phyloP scores from a whole-genome alignment of 306 rosid genomes.

The Inga leiocalycina region DNA sequence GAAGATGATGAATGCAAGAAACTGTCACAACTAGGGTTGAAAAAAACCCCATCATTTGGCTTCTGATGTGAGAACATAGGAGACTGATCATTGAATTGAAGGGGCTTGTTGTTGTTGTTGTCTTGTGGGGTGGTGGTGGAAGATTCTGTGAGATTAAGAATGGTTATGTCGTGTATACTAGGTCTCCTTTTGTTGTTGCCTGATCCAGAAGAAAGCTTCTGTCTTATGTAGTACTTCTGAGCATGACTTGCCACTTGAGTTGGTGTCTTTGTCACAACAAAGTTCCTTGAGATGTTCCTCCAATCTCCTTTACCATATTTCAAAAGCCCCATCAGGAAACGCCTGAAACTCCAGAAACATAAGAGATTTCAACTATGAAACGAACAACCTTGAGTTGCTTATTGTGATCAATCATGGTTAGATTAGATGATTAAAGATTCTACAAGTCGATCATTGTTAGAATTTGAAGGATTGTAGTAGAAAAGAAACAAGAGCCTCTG shows the following conservation, averaged over 20 bases:
- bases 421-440: constrained; percentile 1
- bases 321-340: constrained; percentile 82
- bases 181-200: constrained; percentile 89
- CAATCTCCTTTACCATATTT: constrained; percentile 94
- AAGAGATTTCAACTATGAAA: constrained; percentile 8
- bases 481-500: no score
- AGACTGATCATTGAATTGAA: constrained; percentile 40
- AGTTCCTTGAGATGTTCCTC: constrained; percentile 87
- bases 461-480: no score
- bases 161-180: constrained; percentile 93
- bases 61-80: constrained; percentile 40
- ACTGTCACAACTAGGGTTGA: constrained; percentile 47
- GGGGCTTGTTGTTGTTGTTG: constrained; percentile 41
- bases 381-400: constrained; percentile 1
- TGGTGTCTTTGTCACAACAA: constrained; percentile 67
- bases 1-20: constrained; percentile 51
- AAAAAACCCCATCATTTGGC: constrained; percentile 2
- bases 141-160: constrained; percentile 63
- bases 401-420: not conserved
- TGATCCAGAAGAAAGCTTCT: constrained; percentile 68
- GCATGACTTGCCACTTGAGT: constrained; percentile 62
- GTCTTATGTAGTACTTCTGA: constrained; percentile 89
- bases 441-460: not conserved
- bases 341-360: constrained; percentile 45
- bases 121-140: constrained; percentile 40